Conservation (phyloP, 2,329 filamentous ascomycete genomes). For the Coniella lustricola region DNA sequence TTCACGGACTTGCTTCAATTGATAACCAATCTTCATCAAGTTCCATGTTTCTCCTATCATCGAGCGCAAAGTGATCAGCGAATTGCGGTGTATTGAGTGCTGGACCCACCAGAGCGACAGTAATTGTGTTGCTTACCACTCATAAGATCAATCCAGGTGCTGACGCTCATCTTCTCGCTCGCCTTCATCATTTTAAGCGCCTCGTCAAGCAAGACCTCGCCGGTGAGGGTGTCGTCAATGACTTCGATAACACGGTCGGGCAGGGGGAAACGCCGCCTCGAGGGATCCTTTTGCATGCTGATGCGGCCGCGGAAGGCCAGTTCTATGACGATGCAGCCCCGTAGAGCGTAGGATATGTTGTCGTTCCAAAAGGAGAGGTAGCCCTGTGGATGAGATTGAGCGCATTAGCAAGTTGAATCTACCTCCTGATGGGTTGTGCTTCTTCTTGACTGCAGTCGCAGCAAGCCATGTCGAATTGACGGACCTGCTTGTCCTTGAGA, state of each 20-base stretch:
- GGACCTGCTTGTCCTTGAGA: conserved; percentile 96
- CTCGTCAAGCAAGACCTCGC: conserved; percentile 94
- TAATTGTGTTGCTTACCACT: conserved; percentile 60
- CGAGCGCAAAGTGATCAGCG: conserved; percentile 3
- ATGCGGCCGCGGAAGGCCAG: conserved; percentile 91
- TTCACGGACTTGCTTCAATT: conserved; percentile 98
- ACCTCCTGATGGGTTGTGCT: not conserved
- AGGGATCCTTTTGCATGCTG: conserved; percentile 96
- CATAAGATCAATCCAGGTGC: conserved; percentile 98
- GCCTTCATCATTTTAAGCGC: conserved; percentile 99
- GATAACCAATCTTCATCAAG: conserved; percentile 99
- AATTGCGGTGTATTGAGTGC: not conserved
- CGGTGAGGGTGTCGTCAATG: conserved; percentile 90
- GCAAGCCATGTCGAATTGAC: conserved; percentile 19
- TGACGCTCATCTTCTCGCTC: conserved; percentile 99
- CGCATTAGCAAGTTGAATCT: not conserved
- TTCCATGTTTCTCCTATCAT: conserved; percentile 93
- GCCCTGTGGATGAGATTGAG: conserved; percentile 51
- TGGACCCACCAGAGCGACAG: no score
- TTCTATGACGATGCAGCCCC: conserved; percentile 97
- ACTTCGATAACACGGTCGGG: conserved; percentile 95
- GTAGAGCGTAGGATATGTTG: conserved; percentile 96
- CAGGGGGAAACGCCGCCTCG: conserved; percentile 83
- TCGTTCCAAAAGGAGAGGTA: conserved; percentile 99
- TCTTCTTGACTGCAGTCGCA: not conserved